Evolutionary conservation across 2,329 filamentous ascomycete species (phyloP).

Genomic region (Mariannaea sp.): DNA sequence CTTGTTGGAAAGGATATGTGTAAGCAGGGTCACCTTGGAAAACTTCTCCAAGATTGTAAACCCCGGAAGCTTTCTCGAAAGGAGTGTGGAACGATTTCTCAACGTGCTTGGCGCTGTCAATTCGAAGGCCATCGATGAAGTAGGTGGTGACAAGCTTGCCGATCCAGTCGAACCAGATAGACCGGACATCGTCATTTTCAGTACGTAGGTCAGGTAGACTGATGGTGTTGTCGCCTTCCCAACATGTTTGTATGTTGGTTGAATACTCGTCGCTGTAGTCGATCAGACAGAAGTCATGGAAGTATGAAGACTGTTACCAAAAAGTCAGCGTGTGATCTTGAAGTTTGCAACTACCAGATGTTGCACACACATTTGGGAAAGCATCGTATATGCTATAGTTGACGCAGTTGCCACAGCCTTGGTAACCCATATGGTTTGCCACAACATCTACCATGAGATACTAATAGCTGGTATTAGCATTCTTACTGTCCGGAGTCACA

Average conservation of each 20-base stretch:
- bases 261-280: conserved; percentile 23
- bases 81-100: conserved; percentile 61
- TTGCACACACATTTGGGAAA: conserved; percentile 12
- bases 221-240: conserved; percentile 27
- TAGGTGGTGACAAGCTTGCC: conserved; percentile 61
- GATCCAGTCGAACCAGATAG: conserved; percentile 64
- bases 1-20: conserved; percentile 56
- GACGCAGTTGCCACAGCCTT: conserved; percentile 21
- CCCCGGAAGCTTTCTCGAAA: conserved; percentile 59
- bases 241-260: conserved; percentile 21
- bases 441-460: conserved; percentile 26
- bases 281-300: conserved; percentile 24
- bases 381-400: conserved; percentile 21
- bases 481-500: no score
- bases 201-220: conserved; percentile 66
- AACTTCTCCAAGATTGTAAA: conserved; percentile 66
- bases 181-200: conserved; percentile 52
- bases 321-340: not conserved
- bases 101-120: conserved; percentile 67
- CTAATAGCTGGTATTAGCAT: conserved; percentile 1
- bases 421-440: conserved; percentile 25
- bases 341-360: not conserved
- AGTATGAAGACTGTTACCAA: conserved; percentile 18
- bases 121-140: conserved; percentile 63
- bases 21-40: conserved; percentile 58